These are phyloP conservation scores for Solanum chacoense DNA, from an alignment of 305 asterid genomes.

Conservation along the genomic window DNA sequence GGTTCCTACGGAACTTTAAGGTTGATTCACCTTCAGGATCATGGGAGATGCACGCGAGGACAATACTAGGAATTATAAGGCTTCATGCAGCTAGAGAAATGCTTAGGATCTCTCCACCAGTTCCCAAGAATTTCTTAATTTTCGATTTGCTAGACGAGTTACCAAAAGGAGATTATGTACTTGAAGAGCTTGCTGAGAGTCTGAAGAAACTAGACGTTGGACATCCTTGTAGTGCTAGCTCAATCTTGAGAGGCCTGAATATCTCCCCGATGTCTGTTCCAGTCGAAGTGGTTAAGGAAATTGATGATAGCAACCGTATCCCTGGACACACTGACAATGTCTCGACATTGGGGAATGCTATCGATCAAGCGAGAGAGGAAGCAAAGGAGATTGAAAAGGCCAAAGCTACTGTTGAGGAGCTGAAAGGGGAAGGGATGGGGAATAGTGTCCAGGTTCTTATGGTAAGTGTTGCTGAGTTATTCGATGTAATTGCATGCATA, in stretches of 20 bases:
- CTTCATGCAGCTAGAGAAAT: slow-evolving; percentile 93
- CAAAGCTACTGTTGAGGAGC: slow-evolving; percentile 49
- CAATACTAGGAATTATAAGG: slow-evolving; percentile 64
- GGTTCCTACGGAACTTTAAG: slow-evolving; percentile 35
- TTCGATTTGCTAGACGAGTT: slow-evolving; percentile 63
- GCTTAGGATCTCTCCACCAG: slow-evolving; percentile 84
- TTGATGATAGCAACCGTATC: not conserved
- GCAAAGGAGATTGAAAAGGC: slow-evolving; percentile 52
- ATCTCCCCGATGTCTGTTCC: slow-evolving; percentile 27
- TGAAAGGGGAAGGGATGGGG: slow-evolving; percentile 73
- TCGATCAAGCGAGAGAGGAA: slow-evolving; percentile 61
- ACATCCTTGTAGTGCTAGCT: slow-evolving; percentile 73
- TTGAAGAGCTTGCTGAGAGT: slow-evolving; percentile 55
- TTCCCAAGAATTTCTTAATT: slow-evolving; percentile 55
- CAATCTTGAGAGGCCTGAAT: slow-evolving; percentile 66
- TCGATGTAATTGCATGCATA: not conserved
- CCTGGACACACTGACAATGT: slow-evolving; percentile 26
- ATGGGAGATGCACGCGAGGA: slow-evolving; percentile 82
- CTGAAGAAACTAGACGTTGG: slow-evolving; percentile 29
- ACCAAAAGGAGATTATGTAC: slow-evolving; percentile 79
- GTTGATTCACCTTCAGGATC: slow-evolving; percentile 36
- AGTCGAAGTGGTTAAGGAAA: slow-evolving; percentile 9
- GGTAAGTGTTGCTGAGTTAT: slow-evolving; percentile 23
- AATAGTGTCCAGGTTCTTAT: slow-evolving; percentile 67
- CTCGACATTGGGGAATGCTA: slow-evolving; percentile 47